Evolutionary conservation across 345 rosid genomes (phyloP).

Genomic region (Eucalyptus camaldulensis): DNA sequence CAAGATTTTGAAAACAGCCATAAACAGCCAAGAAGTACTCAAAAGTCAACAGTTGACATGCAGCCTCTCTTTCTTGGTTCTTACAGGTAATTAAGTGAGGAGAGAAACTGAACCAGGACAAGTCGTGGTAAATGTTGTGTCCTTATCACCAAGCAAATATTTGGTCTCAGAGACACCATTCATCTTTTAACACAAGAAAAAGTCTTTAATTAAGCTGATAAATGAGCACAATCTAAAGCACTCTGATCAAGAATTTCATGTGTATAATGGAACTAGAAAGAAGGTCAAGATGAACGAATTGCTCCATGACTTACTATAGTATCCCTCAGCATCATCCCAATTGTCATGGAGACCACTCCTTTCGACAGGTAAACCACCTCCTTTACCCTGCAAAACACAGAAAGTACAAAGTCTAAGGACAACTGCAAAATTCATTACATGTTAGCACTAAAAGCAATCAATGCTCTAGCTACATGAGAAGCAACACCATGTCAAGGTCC

Average conservation of each 20-base stretch:
- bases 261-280: neutral
- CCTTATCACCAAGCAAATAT: neutral
- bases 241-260: neutral
- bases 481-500: neutral
- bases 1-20: neutral
- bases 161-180: neutral
- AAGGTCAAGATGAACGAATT: neutral
- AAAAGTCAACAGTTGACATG: neutral
- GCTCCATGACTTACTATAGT: slow-evolving; percentile 61
- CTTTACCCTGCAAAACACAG: slow-evolving; percentile 49
- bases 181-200: neutral
- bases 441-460: neutral
- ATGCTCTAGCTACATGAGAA: neutral
- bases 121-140: neutral
- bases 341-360: slow-evolving; percentile 92
- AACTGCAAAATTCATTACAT: neutral
- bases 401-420: slow-evolving; percentile 1
- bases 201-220: neutral
- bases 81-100: neutral
- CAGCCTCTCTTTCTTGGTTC: neutral
- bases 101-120: neutral
- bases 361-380: slow-evolving; percentile 49
- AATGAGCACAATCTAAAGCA: neutral
- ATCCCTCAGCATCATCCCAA: slow-evolving; percentile 99
- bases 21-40: neutral